Percentiles rank a stretch among this genome's conserved stretches.
Evolutionary conservation across 2,329 filamentous ascomycete genomes (phyloP).

Genomic region (Stagonosporopsis tanaceti): DNA sequence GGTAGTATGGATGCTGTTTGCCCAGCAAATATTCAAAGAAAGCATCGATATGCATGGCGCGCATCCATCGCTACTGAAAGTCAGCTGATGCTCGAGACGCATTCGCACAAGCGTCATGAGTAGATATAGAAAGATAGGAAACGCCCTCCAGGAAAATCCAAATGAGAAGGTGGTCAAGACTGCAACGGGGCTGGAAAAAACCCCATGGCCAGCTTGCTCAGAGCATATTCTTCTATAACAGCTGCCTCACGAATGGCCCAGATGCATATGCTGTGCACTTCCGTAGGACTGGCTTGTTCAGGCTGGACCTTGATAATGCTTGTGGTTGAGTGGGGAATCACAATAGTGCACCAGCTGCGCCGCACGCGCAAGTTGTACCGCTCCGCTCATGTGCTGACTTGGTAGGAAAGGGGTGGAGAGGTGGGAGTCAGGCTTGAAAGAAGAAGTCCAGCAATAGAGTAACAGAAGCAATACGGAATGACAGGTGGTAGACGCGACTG

Average conservation of each 20-base stretch:
- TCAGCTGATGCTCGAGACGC: constrained; percentile 3
- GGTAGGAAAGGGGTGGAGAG: neutral
- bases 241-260: neutral
- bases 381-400: neutral
- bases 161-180: neutral
- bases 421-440: neutral
- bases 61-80: constrained; percentile 83
- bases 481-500: neutral
- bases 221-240: neutral
- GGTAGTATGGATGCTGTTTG: constrained; percentile 81
- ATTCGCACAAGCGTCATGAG: neutral
- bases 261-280: neutral
- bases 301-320: neutral
- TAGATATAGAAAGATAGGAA: neutral
- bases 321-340: neutral
- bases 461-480: neutral
- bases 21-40: constrained; percentile 91
- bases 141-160: neutral
- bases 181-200: neutral
- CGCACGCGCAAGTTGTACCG: neutral
- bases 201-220: neutral
- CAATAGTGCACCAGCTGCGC: neutral
- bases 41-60: constrained; percentile 91
- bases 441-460: neutral
- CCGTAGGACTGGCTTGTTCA: constrained; percentile 3